Percentiles rank a stretch among this genome's conserved stretches.
These are phyloP conservation scores for Lentinula boryana DNA, from an alignment of 768 basidiomycete genomes.

Conservation along the genomic window DNA sequence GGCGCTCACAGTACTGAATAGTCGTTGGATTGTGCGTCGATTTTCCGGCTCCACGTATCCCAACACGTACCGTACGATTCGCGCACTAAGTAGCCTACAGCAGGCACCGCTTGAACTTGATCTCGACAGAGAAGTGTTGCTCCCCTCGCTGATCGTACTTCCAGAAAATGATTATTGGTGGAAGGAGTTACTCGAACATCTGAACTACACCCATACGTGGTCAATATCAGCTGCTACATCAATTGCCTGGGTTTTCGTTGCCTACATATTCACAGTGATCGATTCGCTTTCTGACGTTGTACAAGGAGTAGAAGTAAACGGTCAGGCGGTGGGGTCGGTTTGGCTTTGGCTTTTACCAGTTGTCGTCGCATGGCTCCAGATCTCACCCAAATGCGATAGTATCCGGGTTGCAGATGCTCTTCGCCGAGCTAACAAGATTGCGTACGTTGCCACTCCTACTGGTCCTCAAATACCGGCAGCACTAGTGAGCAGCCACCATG, in stretches of 20 bases:
- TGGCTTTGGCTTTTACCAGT: conserved; percentile 41
- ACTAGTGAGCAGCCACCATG: conserved; percentile 4
- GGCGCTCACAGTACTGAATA: conserved; percentile 34
- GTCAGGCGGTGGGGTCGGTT: conserved; percentile 30
- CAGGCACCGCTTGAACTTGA: conserved; percentile 32
- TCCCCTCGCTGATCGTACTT: conserved; percentile 36
- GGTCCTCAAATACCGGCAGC: conserved; percentile 4
- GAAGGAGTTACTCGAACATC: conserved; percentile 21
- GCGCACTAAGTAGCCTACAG: conserved; percentile 32
- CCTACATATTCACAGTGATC: conserved; percentile 34
- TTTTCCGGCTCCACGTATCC: conserved; percentile 24
- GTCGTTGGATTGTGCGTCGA: conserved; percentile 32
- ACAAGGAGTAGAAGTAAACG: conserved; percentile 17
- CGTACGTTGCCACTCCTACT: conserved; percentile 16
- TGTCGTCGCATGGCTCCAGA: conserved; percentile 32
- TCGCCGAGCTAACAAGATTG: conserved; percentile 19
- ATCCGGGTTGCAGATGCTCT: conserved; percentile 23
- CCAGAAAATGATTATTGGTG: conserved; percentile 39
- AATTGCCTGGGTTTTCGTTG: conserved; percentile 38
- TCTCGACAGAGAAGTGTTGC: conserved; percentile 15
- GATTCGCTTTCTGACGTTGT: conserved; percentile 21
- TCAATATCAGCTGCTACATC: conserved; percentile 30
- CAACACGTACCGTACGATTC: conserved; percentile 23
- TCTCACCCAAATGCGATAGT: conserved; percentile 33
- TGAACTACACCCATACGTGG: conserved; percentile 34